These are phyloP conservation scores for Pluteus cervinus DNA, from an alignment of 768 basidiomycete species.

Conservation along the genomic window DNA sequence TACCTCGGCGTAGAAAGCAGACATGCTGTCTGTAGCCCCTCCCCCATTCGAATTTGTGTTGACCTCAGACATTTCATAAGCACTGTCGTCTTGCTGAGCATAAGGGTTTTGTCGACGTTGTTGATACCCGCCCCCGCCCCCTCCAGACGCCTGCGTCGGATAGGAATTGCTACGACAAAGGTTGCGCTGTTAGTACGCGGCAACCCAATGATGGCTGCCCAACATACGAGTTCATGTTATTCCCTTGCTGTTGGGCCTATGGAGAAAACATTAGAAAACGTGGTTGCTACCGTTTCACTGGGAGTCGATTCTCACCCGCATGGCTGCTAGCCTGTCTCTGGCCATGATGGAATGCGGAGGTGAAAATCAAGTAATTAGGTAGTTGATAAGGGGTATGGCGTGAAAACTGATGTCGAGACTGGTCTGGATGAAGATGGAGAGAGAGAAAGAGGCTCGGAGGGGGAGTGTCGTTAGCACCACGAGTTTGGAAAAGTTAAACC, in stretches of 20 bases:
- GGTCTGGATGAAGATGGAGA: too few species aligned
- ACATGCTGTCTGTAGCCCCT: constrained; percentile 50
- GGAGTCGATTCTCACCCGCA: constrained; percentile 75
- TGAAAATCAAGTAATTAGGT: too few species aligned
- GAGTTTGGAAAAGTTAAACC: too few species aligned
- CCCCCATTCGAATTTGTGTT: constrained; percentile 45
- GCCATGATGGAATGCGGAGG: too few species aligned
- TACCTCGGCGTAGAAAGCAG: constrained; percentile 71
- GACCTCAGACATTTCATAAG: constrained; percentile 71
- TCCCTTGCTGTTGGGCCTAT: constrained; percentile 68
- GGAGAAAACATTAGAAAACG: constrained; percentile 3
- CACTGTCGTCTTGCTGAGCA: constrained; percentile 54
- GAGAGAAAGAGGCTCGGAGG: too few species aligned
- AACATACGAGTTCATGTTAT: constrained; percentile 44
- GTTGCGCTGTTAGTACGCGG: constrained; percentile 9
- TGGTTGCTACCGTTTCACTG: constrained; percentile 6
- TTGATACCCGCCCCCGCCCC: constrained; percentile 42
- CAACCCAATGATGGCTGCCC: constrained; percentile 4
- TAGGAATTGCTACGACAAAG: constrained; percentile 44
- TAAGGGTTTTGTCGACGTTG: constrained; percentile 55
- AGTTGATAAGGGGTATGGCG: too few species aligned
- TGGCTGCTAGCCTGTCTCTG: constrained; percentile 86
- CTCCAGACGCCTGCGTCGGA: constrained; percentile 61
- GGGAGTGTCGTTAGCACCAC: too few species aligned
- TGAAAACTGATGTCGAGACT: too few species aligned